A percentile compares a stretch with the other conserved stretches of the same genome.
Evolutionary conservation across 306 rosid genomes (phyloP).

Genomic region (Prunus salicina): DNA sequence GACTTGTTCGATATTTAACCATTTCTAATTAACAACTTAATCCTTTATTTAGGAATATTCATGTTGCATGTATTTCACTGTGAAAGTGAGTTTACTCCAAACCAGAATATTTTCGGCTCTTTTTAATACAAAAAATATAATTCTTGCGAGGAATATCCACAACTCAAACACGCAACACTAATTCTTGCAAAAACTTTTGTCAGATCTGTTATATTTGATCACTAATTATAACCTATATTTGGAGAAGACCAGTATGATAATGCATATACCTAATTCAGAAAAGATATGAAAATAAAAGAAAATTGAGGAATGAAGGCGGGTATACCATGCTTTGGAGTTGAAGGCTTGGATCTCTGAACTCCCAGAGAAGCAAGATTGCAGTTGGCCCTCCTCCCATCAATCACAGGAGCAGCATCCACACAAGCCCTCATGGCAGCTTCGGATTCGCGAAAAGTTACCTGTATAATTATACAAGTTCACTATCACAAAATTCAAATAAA

Average conservation of each 20-base stretch:
- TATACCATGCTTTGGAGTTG: conserved; percentile 88
- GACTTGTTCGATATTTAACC: not conserved
- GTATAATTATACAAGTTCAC: not conserved
- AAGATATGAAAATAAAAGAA: not conserved
- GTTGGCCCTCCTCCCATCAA: conserved; percentile 93
- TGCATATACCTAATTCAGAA: not conserved
- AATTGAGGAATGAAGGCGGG: not conserved
- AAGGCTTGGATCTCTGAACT: conserved; percentile 98
- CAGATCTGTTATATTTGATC: not conserved
- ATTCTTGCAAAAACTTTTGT: not conserved
- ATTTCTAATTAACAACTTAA: not conserved
- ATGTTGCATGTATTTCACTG: conserved; percentile 11
- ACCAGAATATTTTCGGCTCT: conserved; percentile 36
- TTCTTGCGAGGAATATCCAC: conserved; percentile 36
- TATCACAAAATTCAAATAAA: not conserved
- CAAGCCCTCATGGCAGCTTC: conserved; percentile 99
- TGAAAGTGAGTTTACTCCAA: conserved; percentile 24
- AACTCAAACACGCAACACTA: not conserved
- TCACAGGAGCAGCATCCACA: conserved; percentile 95
- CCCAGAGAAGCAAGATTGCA: conserved; percentile 99
- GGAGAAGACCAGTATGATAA: not conserved
- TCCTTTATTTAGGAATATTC: not conserved
- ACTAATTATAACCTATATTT: not conserved
- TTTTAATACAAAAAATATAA: conserved; percentile 17
- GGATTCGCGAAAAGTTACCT: conserved; percentile 90